These are phyloP conservation scores for Globisporangium paroecandrum DNA, from an alignment of 352 stramenopile species.

Conservation along the genomic window DNA sequence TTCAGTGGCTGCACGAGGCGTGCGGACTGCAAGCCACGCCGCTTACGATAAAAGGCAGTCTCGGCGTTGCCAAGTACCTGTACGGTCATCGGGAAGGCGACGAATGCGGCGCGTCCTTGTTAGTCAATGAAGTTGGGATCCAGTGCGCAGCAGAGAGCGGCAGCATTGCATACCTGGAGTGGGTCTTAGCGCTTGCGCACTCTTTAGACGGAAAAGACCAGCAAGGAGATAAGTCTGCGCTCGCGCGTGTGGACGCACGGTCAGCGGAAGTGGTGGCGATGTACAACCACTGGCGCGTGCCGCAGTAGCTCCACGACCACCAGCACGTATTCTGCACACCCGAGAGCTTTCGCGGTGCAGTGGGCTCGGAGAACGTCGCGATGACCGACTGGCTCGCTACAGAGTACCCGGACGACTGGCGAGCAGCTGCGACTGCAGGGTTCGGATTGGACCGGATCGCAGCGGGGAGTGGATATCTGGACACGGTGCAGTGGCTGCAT, in stretches of 20 bases:
- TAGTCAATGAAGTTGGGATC: background rate
- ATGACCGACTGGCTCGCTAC: background rate
- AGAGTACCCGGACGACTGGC: background rate
- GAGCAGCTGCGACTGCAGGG: background rate
- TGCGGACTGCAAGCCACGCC: background rate
- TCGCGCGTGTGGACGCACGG: background rate
- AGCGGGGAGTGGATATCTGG: background rate
- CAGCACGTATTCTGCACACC: background rate
- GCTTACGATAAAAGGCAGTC: background rate
- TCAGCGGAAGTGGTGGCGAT: background rate
- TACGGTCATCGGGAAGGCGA: background rate
- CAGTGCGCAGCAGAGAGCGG: background rate
- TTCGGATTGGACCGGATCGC: background rate
- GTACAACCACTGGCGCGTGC: background rate
- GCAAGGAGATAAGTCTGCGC: background rate
- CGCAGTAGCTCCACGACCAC: background rate
- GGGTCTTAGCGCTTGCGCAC: background rate
- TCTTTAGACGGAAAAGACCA: background rate
- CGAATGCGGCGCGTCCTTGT: background rate
- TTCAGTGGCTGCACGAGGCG: background rate
- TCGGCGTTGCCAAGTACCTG: background rate
- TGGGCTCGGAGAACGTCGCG: background rate
- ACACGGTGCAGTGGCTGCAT: background rate
- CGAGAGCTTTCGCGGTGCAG: background rate
- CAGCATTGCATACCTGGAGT: background rate